A percentile compares a stretch with the other conserved stretches of the same genome.
Conservation (phyloP, 2,329 filamentous ascomycete species). For the Neofusicoccum sp. region DNA sequence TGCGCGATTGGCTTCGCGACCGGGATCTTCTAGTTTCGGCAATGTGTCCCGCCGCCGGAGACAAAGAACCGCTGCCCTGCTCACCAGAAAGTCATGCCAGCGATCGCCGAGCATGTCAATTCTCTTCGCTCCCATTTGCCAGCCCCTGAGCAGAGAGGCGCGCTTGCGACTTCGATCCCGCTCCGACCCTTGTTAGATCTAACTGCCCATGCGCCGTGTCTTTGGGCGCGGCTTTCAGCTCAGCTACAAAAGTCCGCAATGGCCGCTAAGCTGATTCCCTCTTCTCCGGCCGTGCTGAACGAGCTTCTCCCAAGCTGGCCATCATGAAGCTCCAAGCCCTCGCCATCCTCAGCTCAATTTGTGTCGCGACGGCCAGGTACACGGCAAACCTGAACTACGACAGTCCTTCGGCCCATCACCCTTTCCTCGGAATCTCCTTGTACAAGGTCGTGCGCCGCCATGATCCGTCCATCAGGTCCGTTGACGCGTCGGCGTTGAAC, state of each 20-base stretch:
- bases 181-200: not conserved
- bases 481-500: slow-evolving; percentile 49
- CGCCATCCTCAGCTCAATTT: not conserved
- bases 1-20: not conserved
- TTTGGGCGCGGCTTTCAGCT: not conserved
- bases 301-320: not conserved
- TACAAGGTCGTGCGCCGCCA: slow-evolving; percentile 58
- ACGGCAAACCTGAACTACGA: slow-evolving; percentile 60
- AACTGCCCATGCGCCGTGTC: slow-evolving; percentile 1
- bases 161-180: not conserved
- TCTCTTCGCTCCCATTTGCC: not conserved
- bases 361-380: not conserved
- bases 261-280: not conserved
- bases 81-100: not conserved
- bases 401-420: slow-evolving; percentile 62
- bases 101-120: slow-evolving; percentile 8
- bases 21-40: not conserved
- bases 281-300: not conserved
- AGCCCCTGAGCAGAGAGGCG: not conserved
- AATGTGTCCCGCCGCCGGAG: not conserved
- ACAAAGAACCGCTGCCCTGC: not conserved
- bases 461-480: slow-evolving; percentile 31
- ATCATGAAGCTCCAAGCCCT: not conserved
- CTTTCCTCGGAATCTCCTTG: slow-evolving; percentile 60
- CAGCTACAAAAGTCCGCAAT: not conserved